Conservation (phyloP, 2,329 filamentous ascomycete species). For the Colletotrichum salicis region DNA sequence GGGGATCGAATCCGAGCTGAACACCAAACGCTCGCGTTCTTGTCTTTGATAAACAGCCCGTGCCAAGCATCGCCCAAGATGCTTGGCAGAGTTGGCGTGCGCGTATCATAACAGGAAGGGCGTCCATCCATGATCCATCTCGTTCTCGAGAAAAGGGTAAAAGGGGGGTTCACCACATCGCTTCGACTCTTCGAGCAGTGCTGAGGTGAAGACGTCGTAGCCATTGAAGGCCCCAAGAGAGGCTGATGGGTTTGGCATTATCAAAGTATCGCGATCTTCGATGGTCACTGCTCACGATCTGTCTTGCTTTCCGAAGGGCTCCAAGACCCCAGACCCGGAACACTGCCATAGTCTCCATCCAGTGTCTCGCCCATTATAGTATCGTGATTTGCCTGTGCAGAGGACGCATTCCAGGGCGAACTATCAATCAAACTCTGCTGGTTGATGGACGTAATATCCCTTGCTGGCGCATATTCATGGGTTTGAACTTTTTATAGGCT, state of each 20-base stretch:
- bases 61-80: neutral
- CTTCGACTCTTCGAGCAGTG: neutral
- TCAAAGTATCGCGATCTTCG: neutral
- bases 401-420: neutral
- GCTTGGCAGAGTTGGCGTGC: conserved; percentile 11
- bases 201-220: neutral
- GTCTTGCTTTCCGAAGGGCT: neutral
- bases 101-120: neutral
- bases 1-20: neutral
- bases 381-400: neutral
- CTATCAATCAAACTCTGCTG: neutral
- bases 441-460: neutral
- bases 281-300: neutral
- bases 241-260: neutral
- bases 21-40: neutral
- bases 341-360: neutral
- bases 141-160: neutral
- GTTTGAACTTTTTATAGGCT: no score
- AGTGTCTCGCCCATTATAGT: neutral
- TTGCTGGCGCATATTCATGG: neutral
- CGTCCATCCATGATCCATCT: neutral
- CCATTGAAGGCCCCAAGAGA: neutral
- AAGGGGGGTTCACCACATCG: neutral
- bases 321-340: neutral
- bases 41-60: neutral